Conservation (phyloP, 2,329 filamentous ascomycete genomes). For the Talaromyces sp. region DNA sequence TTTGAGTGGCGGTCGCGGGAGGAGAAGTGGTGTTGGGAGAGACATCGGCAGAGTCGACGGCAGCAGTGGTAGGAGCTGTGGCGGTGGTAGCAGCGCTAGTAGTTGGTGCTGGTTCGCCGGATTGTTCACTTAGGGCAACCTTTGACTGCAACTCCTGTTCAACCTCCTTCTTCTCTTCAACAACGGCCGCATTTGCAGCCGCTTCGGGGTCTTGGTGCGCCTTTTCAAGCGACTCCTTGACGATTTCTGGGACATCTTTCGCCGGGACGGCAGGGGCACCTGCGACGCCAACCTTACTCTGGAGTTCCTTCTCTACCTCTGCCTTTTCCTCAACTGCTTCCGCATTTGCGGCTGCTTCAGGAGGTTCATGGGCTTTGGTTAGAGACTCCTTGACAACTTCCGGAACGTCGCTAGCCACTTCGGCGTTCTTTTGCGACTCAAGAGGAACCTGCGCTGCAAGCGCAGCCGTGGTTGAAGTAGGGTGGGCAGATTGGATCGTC, state of each 20-base stretch:
- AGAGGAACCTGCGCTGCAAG: slow-evolving; percentile 46
- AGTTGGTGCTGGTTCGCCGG: slow-evolving; percentile 32
- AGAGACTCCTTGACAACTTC: slow-evolving; percentile 47
- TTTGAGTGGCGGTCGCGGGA: slow-evolving; percentile 6
- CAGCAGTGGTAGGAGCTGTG: slow-evolving; percentile 32
- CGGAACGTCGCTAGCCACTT: slow-evolving; percentile 35
- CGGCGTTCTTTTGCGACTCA: slow-evolving; percentile 33
- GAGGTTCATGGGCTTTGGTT: slow-evolving; percentile 53
- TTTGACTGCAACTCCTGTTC: slow-evolving; percentile 68
- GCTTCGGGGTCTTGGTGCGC: slow-evolving; percentile 64
- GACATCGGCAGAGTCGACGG: slow-evolving; percentile 27
- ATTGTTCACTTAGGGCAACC: slow-evolving; percentile 24
- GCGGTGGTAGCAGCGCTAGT: slow-evolving; percentile 38
- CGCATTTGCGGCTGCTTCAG: slow-evolving; percentile 69
- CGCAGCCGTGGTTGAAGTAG: slow-evolving; percentile 46
- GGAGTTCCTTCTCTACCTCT: slow-evolving; percentile 68
- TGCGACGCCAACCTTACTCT: slow-evolving; percentile 45
- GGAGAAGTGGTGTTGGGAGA: slow-evolving; percentile 26
- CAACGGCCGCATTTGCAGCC: slow-evolving; percentile 61
- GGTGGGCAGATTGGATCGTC: slow-evolving; percentile 50
- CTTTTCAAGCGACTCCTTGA: slow-evolving; percentile 36
- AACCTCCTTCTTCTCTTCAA: slow-evolving; percentile 66
- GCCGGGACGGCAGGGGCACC: slow-evolving; percentile 30
- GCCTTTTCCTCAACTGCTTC: slow-evolving; percentile 72
- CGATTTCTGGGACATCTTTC: slow-evolving; percentile 32